phyloP scores from a whole-genome alignment of 345 rosid species.

The Populus davidiana region DNA sequence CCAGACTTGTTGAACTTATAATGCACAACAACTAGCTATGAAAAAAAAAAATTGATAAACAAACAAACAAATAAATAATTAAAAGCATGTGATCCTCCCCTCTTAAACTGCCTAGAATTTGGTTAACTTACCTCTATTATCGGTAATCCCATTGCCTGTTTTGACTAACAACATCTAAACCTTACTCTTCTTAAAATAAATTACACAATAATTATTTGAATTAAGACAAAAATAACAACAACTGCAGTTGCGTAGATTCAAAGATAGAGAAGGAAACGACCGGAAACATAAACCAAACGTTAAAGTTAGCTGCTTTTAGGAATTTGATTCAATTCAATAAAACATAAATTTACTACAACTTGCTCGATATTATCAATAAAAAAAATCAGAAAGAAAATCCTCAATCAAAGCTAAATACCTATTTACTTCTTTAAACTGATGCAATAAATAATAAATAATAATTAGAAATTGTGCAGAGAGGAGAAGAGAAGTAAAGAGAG shows the following conservation, averaged over 20 bases:
- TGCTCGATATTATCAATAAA: background rate
- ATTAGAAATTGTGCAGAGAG: background rate
- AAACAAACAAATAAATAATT: background rate
- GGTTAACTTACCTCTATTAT: background rate
- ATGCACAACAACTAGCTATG: background rate
- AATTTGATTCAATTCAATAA: background rate
- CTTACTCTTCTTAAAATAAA: background rate
- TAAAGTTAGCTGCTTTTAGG: background rate
- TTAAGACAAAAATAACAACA: constrained; percentile 9
- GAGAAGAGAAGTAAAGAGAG: background rate
- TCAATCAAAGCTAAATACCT: background rate
- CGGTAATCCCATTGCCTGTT: background rate
- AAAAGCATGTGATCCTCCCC: constrained; percentile 24
- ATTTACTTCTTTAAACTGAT: background rate
- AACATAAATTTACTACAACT: background rate
- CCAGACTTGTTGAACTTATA: background rate
- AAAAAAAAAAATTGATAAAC: background rate
- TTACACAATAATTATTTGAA: constrained; percentile 6
- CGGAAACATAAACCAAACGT: constrained; percentile 15
- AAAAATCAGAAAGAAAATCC: background rate
- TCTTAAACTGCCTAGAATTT: background rate
- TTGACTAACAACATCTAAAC: constrained; percentile 6
- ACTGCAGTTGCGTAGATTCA: constrained; percentile 32
- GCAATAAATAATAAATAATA: background rate
- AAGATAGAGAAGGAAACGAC: constrained; percentile 26